phyloP scores from a whole-genome alignment of 2,329 filamentous ascomycete genomes.

The Penicillium freii region DNA sequence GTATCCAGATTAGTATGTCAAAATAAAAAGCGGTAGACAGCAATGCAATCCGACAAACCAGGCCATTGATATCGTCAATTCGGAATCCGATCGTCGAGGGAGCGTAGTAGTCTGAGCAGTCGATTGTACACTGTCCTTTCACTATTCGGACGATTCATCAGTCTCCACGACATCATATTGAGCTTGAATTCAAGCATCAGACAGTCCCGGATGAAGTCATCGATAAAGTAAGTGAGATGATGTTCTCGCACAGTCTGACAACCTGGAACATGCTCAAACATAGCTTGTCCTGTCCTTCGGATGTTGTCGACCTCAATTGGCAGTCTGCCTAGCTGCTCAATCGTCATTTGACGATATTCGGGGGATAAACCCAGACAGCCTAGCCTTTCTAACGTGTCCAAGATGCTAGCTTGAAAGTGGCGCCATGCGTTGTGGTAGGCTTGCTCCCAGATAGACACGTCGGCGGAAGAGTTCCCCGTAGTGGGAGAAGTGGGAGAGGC shows the following conservation, averaged over 20 bases:
- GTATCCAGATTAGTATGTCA: background rate
- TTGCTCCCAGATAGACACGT: background rate
- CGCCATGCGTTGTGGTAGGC: background rate
- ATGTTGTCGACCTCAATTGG: background rate
- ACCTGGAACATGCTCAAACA: background rate
- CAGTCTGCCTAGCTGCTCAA: background rate
- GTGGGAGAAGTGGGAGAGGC: background rate
- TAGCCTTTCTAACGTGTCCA: background rate
- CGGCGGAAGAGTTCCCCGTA: too few relatives aligned
- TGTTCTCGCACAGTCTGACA: background rate
- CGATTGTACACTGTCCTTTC: background rate
- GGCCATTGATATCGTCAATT: background rate
- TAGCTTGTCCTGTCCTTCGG: background rate
- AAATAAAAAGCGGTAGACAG: background rate
- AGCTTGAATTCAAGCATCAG: background rate
- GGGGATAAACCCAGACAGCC: too few relatives aligned
- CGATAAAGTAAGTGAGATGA: background rate
- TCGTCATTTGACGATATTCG: background rate
- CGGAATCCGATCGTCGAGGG: background rate
- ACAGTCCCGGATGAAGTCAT: background rate
- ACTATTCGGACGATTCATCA: background rate
- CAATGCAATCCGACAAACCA: background rate
- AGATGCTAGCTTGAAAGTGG: background rate
- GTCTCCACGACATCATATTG: background rate
- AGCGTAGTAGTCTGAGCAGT: background rate